Evolutionary conservation across 225 moss, liverwort and hornwort species (phyloP).

Genomic region (Anthoceros angustus): DNA sequence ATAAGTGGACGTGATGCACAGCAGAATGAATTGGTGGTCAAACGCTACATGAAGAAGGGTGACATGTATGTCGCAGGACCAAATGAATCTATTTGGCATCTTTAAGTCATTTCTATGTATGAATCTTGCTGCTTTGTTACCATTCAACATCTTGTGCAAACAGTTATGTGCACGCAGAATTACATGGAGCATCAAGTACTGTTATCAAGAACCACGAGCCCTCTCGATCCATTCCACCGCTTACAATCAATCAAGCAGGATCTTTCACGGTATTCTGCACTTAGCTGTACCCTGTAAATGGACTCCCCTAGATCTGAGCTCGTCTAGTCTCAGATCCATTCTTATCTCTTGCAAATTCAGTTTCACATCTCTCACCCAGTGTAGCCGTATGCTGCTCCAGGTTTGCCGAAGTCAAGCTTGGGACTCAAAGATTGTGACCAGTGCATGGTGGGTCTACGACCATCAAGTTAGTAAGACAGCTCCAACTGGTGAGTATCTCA

Average conservation of each 20-base stretch:
- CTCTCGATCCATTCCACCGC: constrained; percentile 47
- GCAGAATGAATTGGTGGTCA: constrained; percentile 88
- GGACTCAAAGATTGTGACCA: constrained; percentile 92
- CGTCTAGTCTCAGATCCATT: too few species aligned
- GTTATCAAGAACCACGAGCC: constrained; percentile 64
- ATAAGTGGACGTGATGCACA: constrained; percentile 96
- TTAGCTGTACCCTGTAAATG: not conserved
- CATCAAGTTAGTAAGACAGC: constrained; percentile 96
- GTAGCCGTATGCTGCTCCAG: constrained; percentile 10
- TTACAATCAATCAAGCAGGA: constrained; percentile 84
- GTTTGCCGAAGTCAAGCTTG: constrained; percentile 96
- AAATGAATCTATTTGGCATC: not conserved
- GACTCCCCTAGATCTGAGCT: not conserved
- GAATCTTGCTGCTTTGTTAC: not conserved
- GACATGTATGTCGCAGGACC: constrained; percentile 34
- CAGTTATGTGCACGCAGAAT: constrained; percentile 88
- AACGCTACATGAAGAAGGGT: constrained; percentile 94
- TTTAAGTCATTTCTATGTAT: not conserved
- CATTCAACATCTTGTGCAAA: not conserved
- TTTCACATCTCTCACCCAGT: too few species aligned
- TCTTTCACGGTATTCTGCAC: constrained; percentile 41
- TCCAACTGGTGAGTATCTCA: constrained; percentile 87
- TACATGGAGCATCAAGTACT: constrained; percentile 91
- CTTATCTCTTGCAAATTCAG: too few species aligned
- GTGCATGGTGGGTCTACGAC: constrained; percentile 93